Percentiles rank a stretch among this genome's conserved stretches.
Conservation (phyloP, 2,329 filamentous ascomycete genomes). For the Neocatenulostroma microsporum region DNA sequence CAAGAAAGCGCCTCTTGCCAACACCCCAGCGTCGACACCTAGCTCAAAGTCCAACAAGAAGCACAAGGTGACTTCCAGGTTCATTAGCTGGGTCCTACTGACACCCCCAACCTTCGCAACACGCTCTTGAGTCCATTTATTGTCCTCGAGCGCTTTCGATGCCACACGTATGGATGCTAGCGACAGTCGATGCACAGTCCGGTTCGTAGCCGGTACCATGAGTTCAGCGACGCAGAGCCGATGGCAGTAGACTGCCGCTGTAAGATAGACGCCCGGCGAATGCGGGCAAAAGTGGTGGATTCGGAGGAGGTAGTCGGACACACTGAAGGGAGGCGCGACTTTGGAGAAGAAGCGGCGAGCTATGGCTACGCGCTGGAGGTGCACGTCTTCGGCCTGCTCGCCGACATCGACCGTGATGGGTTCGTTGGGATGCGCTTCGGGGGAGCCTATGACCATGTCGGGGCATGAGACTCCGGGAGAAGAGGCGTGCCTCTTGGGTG, state of each 20-base stretch:
- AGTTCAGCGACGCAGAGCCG: slow-evolving; percentile 66
- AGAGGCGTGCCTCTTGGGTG: slow-evolving; percentile 42
- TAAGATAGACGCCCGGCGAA: slow-evolving; percentile 87
- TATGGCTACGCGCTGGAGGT: slow-evolving; percentile 74
- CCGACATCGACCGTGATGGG: slow-evolving; percentile 41
- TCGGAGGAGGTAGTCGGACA: slow-evolving; percentile 77
- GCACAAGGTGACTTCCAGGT: slow-evolving; percentile 68
- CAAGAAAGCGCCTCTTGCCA: slow-evolving; percentile 28
- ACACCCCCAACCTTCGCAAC: slow-evolving; percentile 86
- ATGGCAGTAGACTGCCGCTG: slow-evolving; percentile 80
- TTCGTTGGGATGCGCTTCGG: slow-evolving; percentile 45
- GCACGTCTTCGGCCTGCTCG: slow-evolving; percentile 63
- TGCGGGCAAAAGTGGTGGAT: slow-evolving; percentile 89
- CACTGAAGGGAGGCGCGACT: slow-evolving; percentile 69
- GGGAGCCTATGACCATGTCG: slow-evolving; percentile 29
- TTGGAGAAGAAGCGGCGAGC: slow-evolving; percentile 92
- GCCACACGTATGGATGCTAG: slow-evolving; percentile 79
- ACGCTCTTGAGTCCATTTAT: slow-evolving; percentile 75
- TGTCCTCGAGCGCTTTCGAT: slow-evolving; percentile 91
- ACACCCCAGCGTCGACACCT: slow-evolving; percentile 23
- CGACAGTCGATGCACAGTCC: slow-evolving; percentile 79
- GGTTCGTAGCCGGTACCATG: slow-evolving; percentile 68
- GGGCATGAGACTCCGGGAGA: slow-evolving; percentile 7
- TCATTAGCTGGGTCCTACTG: slow-evolving; percentile 68
- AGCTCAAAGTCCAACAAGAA: slow-evolving; percentile 74